Conservation (phyloP, 441 rosid species). For the Viola pubescens region DNA sequence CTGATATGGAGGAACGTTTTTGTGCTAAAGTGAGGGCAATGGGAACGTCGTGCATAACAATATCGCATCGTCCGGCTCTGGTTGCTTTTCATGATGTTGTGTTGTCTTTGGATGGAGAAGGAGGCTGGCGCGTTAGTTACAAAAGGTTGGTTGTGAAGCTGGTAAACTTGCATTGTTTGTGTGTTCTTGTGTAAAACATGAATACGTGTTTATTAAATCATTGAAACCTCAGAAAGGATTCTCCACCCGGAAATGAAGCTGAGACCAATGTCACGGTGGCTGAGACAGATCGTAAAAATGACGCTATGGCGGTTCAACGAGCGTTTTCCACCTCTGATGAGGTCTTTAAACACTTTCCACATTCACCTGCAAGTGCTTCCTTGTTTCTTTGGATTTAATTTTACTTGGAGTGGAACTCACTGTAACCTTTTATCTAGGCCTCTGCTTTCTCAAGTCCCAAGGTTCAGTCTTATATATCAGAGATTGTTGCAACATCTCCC, state of each 20-base stretch:
- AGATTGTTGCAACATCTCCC: constrained; percentile 65
- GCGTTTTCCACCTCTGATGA: constrained; percentile 65
- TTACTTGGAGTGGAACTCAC: constrained; percentile 16
- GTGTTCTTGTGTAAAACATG: constrained; percentile 8
- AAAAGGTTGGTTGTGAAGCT: constrained; percentile 51
- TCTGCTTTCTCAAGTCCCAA: constrained; percentile 46
- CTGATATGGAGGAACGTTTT: constrained; percentile 99
- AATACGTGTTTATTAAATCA: constrained; percentile 15
- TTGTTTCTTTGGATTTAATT: constrained; percentile 3
- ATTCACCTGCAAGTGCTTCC: background rate
- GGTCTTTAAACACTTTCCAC: constrained; percentile 32
- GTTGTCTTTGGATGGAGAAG: constrained; percentile 97
- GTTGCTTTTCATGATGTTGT: constrained; percentile 98
- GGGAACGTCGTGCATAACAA: constrained; percentile 99
- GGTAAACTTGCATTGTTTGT: constrained; percentile 11
- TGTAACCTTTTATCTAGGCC: constrained; percentile 40
- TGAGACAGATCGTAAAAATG: constrained; percentile 69
- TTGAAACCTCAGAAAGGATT: constrained; percentile 53
- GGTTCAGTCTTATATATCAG: constrained; percentile 52
- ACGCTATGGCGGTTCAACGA: constrained; percentile 86
- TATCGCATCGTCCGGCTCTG: constrained; percentile 96
- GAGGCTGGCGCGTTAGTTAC: constrained; percentile 81
- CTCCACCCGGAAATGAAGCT: constrained; percentile 37
- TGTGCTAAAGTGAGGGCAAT: constrained; percentile 92
- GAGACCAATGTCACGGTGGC: constrained; percentile 29